Conservation (phyloP, 2,329 filamentous ascomycete species). For the Colletotrichum camelliae region DNA sequence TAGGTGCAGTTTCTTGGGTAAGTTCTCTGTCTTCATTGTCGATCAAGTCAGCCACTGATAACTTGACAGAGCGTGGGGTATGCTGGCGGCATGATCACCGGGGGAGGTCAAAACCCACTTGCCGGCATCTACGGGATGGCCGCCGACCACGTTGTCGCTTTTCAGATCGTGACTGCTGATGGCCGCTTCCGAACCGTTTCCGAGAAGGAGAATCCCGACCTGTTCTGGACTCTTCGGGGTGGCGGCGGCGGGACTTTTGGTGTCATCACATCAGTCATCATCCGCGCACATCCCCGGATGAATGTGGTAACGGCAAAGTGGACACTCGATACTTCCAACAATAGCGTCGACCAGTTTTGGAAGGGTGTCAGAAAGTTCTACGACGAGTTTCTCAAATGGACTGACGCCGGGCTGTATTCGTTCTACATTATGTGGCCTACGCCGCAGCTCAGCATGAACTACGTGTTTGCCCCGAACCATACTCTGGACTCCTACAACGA, state of each 20-base stretch:
- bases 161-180: conserved; percentile 56
- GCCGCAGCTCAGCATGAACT: not conserved
- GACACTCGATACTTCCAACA: not conserved
- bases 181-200: conserved; percentile 53
- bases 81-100: conserved; percentile 64
- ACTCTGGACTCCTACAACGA: not conserved
- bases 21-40: not conserved
- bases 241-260: conserved; percentile 65
- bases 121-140: conserved; percentile 58
- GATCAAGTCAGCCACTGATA: not conserved
- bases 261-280: conserved; percentile 41
- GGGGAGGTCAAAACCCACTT: conserved; percentile 62
- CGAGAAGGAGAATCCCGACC: conserved; percentile 51
- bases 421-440: not conserved
- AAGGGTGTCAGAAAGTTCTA: not conserved
- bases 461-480: not conserved
- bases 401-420: not conserved
- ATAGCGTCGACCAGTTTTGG: not conserved
- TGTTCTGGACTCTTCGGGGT: conserved; percentile 51
- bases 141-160: conserved; percentile 63
- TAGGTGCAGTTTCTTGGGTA: not conserved
- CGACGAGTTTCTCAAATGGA: not conserved
- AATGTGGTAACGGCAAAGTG: not conserved
- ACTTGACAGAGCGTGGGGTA: conserved; percentile 54
- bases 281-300: not conserved